Evolutionary conservation across 805 yeast species (phyloP).

Genomic region (Suhomyces faveliae): DNA sequence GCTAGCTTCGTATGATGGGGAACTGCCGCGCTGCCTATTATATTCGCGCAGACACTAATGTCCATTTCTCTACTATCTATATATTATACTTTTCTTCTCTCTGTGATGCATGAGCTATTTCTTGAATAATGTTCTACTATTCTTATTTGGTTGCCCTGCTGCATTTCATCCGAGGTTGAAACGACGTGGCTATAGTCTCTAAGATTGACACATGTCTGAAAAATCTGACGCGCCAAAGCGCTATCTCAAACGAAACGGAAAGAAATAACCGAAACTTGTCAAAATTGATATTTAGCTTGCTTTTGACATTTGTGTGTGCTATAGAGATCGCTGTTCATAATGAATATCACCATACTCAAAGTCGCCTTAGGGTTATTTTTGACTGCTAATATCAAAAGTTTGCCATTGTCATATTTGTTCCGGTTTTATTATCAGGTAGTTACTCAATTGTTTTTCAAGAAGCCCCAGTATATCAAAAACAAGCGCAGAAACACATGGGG

Average conservation of each 20-base stretch:
- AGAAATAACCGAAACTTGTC: too few species aligned
- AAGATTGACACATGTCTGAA: neutral
- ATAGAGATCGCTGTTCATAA: neutral
- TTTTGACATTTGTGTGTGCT: too few species aligned
- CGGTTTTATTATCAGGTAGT: slow-evolving; percentile 55
- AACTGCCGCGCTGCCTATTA: neutral
- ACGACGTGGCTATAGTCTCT: too few species aligned
- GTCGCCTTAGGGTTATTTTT: slow-evolving; percentile 16
- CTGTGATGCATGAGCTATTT: too few species aligned
- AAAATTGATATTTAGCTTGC: too few species aligned
- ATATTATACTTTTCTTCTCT: too few species aligned
- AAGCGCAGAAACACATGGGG: slow-evolving; percentile 34
- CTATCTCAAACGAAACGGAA: neutral
- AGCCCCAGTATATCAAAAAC: slow-evolving; percentile 16
- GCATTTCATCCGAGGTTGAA: neutral
- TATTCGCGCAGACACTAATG: too few species aligned
- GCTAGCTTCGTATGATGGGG: neutral
- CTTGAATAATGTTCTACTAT: neutral
- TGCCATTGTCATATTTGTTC: slow-evolving; percentile 65
- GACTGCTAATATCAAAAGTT: slow-evolving; percentile 53
- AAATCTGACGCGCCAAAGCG: neutral
- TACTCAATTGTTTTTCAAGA: slow-evolving; percentile 40
- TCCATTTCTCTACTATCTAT: too few species aligned
- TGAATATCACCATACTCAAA: neutral
- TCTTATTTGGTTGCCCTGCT: neutral